Evolutionary conservation across 2,329 filamentous ascomycete genomes (phyloP), one percentile per base, ranked within the genome.

Genomic region (Endothia cerciana): DNA sequence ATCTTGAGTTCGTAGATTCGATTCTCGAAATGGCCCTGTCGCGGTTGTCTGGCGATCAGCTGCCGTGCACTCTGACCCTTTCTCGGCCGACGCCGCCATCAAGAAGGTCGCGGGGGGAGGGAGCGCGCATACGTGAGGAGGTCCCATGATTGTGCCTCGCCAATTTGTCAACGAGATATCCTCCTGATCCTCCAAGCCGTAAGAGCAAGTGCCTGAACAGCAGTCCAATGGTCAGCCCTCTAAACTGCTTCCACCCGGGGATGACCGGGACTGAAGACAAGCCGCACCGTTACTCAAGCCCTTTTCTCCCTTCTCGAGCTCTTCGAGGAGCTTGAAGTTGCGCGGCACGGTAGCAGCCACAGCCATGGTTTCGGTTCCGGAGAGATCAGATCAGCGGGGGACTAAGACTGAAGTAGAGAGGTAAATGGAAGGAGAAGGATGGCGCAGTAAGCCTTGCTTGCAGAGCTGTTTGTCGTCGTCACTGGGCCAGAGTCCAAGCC

Each of bases 301-400:
- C 81, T 99, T 99, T 83, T 99, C 95, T 75, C 95, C 95, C 83
- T 98, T 98, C 83, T 99, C 95, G 25, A 99, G 86, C 88, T 99
- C 95, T 79, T 97, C 95, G 65, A 99, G 85, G 71, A 99, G 87
- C 76, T 94, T 90, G 78, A 99, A 99, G 83, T 98, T 98, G 77
- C 95, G 88, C 69, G 95, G 95, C 65, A 99, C 87, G 40, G 57
- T 59, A 80, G 96, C 72, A 56, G 75, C 75, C 60, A 73, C 74
- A 63, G 74, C 73, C 76, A 78, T 78, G 41, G n/a, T 73, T 30
- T 38, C 22, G 41, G 61, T 13, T 15, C 33, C 8, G 22, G 25
- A 19, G 33, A 19, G 28, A 43, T 33, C n/a, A 38, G 55, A 17
- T 58, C 11, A 3, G 55, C 13, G 8, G 22, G n/a, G 36, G 55